Evolutionary conservation across 208 protist genomes (phyloP), one percentile per base, ranked within the genome.

Genomic region (Naegleria lovaniensis): DNA sequence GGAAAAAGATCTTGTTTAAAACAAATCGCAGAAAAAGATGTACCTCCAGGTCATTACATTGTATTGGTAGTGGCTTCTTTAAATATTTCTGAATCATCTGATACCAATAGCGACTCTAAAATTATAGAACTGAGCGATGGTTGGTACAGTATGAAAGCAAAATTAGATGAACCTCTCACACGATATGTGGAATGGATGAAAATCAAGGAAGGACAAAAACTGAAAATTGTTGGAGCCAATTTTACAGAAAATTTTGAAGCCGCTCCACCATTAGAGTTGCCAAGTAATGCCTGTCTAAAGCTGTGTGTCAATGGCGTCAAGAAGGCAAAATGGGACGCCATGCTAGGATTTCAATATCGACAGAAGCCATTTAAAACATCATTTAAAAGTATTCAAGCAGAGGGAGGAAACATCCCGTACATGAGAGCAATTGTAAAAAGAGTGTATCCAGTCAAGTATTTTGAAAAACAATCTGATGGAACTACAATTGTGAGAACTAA

Each of bases 91-190:
- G 43, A 48, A 7, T 48, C 43, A 48, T 75, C 58, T 75, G 25
- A 29, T 75, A 36, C 16, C 7, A 79, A 79, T 79, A 79, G 6
- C 1, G 29, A 79, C n/a, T 36, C 13, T 38, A 85, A 85, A 58
- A 90, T 36, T 90, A 86, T 90, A 39, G 88, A 90, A 76, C 13
- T 90, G 0, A 90, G 33, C 6, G 88, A 90, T 75, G 88, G 88
- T 38, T 90, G 88, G 88, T 90, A 90, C 15, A 52, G 25, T 33
- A 86, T 90, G 19, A 90, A 75, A 25, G 88, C 48, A 59, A 29
- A 39, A 67, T 33, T 90, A 59, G 88, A 90, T 90, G n/a, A 58
- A 48, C 9, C 7, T 38, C 83, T 90, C 6, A 36, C 51, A 9
- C 5, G 36, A 40, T 67, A 59, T 51, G 5, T 90, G 38, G 43